Conservation (phyloP, 75 land plant species). For the Azolla pinnata region DNA sequence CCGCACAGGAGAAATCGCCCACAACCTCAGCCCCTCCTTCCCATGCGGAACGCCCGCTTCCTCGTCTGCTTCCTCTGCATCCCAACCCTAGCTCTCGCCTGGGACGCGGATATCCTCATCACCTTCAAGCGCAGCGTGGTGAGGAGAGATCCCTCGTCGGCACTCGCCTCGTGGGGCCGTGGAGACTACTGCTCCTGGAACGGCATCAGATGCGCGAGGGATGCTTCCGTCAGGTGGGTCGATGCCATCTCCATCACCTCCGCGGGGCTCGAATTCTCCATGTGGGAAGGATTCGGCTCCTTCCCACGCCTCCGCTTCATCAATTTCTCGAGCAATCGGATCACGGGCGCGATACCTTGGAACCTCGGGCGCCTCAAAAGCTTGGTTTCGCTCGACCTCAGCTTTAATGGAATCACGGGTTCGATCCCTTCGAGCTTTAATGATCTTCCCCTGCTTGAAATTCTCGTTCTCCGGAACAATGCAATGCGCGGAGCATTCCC, state of each 20-base stretch:
- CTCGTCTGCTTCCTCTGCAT: background rate
- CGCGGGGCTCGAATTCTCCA: background rate
- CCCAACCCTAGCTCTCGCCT: background rate
- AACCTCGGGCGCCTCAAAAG: background rate
- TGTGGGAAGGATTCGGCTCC: background rate
- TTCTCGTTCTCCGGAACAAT: background rate
- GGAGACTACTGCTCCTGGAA: conserved; percentile 1
- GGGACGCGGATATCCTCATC: background rate
- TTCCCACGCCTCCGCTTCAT: background rate
- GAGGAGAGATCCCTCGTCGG: background rate
- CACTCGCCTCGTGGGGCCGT: background rate
- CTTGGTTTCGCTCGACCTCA: background rate
- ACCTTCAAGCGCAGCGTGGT: background rate
- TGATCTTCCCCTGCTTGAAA: background rate
- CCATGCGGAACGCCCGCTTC: too few relatives aligned
- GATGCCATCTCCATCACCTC: background rate
- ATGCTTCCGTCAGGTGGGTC: background rate
- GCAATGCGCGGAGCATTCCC: background rate
- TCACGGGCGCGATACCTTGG: background rate
- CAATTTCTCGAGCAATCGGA: background rate
- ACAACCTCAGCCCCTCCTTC: too few relatives aligned
- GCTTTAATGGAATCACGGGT: background rate
- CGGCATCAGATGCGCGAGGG: background rate
- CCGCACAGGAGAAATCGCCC: too few relatives aligned
- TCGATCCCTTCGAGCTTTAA: background rate